A percentile compares a stretch with the other conserved stretches of the same genome.
Evolutionary conservation across 805 yeast genomes (phyloP).

Genomic region (Hanseniaspora valbyensis): DNA sequence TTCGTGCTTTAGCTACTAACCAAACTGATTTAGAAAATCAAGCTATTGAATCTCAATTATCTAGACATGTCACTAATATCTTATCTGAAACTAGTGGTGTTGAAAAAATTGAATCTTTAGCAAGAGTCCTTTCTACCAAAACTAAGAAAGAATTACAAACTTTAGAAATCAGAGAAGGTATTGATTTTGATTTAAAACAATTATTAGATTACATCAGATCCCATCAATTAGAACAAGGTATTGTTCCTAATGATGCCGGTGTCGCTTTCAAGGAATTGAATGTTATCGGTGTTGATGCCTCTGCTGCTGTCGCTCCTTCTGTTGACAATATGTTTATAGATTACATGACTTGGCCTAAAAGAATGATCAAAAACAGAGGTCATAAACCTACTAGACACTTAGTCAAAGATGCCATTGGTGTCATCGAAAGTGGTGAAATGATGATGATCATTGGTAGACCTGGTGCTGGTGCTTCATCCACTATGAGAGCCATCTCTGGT

Average conservation of each 20-base stretch:
- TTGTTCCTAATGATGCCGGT: slow-evolving; percentile 42
- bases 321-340: slow-evolving; percentile 36
- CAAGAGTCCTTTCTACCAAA: slow-evolving; percentile 40
- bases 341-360: slow-evolving; percentile 25
- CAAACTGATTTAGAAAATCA: slow-evolving; percentile 20
- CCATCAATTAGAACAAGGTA: slow-evolving; percentile 35
- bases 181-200: slow-evolving; percentile 38
- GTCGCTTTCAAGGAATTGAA: slow-evolving; percentile 36
- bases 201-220: slow-evolving; percentile 33
- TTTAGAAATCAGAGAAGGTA: slow-evolving; percentile 35
- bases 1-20: slow-evolving; percentile 6
- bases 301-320: slow-evolving; percentile 42
- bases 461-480: slow-evolving; percentile 55
- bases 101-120: slow-evolving; percentile 37
- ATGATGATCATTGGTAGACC: slow-evolving; percentile 46
- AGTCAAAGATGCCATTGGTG: slow-evolving; percentile 35
- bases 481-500: slow-evolving; percentile 39
- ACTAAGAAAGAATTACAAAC: slow-evolving; percentile 36
- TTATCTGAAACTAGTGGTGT: slow-evolving; percentile 30
- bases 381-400: slow-evolving; percentile 30
- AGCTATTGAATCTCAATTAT: slow-evolving; percentile 24
- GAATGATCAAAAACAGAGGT: slow-evolving; percentile 27
- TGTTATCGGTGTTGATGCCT: slow-evolving; percentile 41
- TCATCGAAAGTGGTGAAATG: slow-evolving; percentile 42
- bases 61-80: slow-evolving; percentile 27